Evolutionary conservation across 768 basidiomycete genomes (phyloP).

Genomic region (Boletus tomentosulus): DNA sequence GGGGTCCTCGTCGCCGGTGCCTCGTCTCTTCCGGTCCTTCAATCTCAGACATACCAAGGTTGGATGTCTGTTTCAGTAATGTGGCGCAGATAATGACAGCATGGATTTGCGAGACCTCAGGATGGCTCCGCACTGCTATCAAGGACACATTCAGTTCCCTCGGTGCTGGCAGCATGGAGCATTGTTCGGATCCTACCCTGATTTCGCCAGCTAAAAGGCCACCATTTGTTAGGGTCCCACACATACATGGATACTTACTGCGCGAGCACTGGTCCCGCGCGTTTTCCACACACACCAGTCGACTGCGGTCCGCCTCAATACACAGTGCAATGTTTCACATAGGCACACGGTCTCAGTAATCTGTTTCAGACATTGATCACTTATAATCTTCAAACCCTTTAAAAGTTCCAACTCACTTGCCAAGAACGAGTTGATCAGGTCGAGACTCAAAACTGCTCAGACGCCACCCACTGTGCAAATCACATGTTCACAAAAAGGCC

Average conservation of each 20-base stretch:
- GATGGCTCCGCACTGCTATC: slow-evolving; percentile 3
- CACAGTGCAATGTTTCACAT: slow-evolving; percentile 42
- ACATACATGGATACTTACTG: too few relatives aligned
- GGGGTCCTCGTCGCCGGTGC: slow-evolving; percentile 13
- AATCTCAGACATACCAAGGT: slow-evolving; percentile 11
- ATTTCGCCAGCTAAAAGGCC: too few relatives aligned
- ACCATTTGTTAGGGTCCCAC: neutral
- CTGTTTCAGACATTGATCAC: slow-evolving; percentile 7
- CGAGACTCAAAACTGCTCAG: slow-evolving; percentile 1
- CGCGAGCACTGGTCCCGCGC: too few relatives aligned
- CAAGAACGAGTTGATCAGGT: slow-evolving; percentile 10
- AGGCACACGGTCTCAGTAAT: slow-evolving; percentile 42
- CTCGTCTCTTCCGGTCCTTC: neutral
- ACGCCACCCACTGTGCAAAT: neutral
- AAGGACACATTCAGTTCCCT: too few relatives aligned
- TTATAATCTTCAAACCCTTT: neutral
- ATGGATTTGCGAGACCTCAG: slow-evolving; percentile 16
- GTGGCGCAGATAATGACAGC: slow-evolving; percentile 38
- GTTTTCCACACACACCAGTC: slow-evolving; percentile 19
- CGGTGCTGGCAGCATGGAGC: slow-evolving; percentile 12
- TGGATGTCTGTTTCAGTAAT: slow-evolving; percentile 26
- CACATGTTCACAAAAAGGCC: slow-evolving; percentile 41
- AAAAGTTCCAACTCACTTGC: neutral
- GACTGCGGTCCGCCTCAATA: slow-evolving; percentile 42
- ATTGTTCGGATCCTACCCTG: neutral